phyloP scores from a whole-genome alignment of 768 basidiomycete genomes.

The Boletus bicolor region DNA sequence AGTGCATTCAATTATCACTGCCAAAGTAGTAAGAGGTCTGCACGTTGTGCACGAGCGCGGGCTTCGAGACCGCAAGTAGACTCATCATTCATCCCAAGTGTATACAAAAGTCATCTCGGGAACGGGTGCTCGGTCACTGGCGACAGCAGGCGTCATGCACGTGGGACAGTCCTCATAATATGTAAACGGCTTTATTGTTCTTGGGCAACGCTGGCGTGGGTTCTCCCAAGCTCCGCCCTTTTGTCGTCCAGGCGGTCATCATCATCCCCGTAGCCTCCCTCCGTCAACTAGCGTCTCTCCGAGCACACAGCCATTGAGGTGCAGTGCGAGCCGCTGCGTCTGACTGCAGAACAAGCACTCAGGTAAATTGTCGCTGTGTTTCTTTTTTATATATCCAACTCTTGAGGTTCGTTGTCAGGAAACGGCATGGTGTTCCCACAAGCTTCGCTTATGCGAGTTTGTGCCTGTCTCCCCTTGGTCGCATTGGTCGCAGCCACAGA shows the following conservation, averaged over 20 bases:
- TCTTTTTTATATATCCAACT: neutral
- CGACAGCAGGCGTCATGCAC: conserved; percentile 5
- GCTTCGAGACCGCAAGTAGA: neutral
- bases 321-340: neutral
- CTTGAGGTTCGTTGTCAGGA: neutral
- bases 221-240: conserved; percentile 2
- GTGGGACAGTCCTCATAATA: conserved; percentile 9
- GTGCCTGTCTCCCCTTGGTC: conserved; percentile 7
- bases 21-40: too few relatives aligned
- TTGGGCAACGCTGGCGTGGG: neutral
- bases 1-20: too few relatives aligned
- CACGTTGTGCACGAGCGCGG: too few relatives aligned
- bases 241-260: neutral
- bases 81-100: neutral
- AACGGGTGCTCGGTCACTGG: neutral
- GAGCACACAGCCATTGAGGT: neutral
- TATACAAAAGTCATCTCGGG: neutral
- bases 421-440: conserved; percentile 13
- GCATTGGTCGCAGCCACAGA: conserved; percentile 15
- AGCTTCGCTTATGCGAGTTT: neutral
- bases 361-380: neutral
- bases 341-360: neutral
- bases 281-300: neutral
- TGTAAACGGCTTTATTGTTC: conserved; percentile 3
- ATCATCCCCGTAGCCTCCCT: neutral